Conservation (phyloP, 2,329 filamentous ascomycete genomes). For the Fusarium humuli region DNA sequence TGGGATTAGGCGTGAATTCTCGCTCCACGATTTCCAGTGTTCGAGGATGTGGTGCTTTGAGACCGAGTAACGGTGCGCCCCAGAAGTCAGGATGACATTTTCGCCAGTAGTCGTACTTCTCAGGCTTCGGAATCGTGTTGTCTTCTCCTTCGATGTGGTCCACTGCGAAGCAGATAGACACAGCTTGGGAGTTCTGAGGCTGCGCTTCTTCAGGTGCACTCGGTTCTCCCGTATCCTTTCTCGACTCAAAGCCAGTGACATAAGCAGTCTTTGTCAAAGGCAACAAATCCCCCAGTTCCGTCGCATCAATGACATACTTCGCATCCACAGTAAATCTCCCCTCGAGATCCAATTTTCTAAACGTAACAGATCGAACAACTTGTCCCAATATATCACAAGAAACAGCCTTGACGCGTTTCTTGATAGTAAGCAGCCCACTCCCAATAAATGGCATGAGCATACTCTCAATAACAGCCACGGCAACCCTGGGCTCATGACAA, state of each 20-base stretch:
- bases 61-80: conserved; percentile 43
- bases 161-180: conserved; percentile 48
- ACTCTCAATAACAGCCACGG: conserved; percentile 44
- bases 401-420: conserved; percentile 34
- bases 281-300: conserved; percentile 32
- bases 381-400: conserved; percentile 37
- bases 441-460: conserved; percentile 46
- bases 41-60: conserved; percentile 44
- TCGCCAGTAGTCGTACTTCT: conserved; percentile 43
- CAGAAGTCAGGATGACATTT: conserved; percentile 43
- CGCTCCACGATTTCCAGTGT: conserved; percentile 47
- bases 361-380: conserved; percentile 8
- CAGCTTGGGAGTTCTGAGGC: conserved; percentile 45
- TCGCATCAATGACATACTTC: conserved; percentile 34
- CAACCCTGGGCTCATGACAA: conserved; percentile 46
- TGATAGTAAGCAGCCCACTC: conserved; percentile 39
- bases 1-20: conserved; percentile 45
- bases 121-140: conserved; percentile 41
- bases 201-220: conserved; percentile 45
- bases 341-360: conserved; percentile 2
- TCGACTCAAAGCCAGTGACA: conserved; percentile 46
- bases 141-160: conserved; percentile 46
- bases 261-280: conserved; percentile 43
- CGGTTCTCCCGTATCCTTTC: conserved; percentile 42
- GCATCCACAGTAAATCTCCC: conserved; percentile 20